Evolutionary conservation across 2,329 filamentous ascomycete genomes (phyloP), one percentile per base, ranked within the genome.

Genomic region (Cordyceps cicadae): DNA sequence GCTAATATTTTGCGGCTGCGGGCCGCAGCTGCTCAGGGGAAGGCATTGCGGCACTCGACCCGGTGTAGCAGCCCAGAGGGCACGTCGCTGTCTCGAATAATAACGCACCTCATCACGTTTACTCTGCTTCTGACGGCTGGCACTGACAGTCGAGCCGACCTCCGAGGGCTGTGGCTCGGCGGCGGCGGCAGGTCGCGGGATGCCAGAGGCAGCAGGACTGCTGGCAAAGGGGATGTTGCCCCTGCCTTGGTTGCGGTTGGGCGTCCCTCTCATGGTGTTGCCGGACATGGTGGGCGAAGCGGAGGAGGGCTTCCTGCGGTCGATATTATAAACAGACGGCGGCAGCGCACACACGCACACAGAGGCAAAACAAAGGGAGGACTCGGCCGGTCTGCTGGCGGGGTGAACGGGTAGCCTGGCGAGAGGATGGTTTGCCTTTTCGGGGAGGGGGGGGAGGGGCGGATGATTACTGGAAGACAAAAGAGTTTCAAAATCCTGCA

Each of bases 61-160:
- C 6, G 43, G 49, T 46, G 49, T n/a, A 29, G 21, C 15, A 5
- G 21, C 32, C 29, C 21, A 5, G 37, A 9, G 21, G 11, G 49
- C 3, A 12, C 32, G 12, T 37, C 34, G 34, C 9, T 37, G n/a
- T 9, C 7, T 49, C 12, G 39, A 62, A 24, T 65, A 62, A 24
- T 65, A 50, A 79, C 84, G 70, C 81, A 99, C 94, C 89, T 99
- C 94, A 87, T 99, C 94, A 76, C 92, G 87, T 79, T 97, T 97
- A 67, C 87, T 88, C 81, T 97, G 93, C 79, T 97, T 97, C 75
- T 94, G 90, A 71, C 94, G 87, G 76, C 93, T 97, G 68, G 92
- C 90, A 77, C 91, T 97, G 77, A 97, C 84, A 46, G 89, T 87
- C 60, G 90, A 89, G 65, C 72, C 76, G 61, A 75, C 66, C 67